Conservation (phyloP, 1,284 basidiomycete genomes). For the Apiotrichum porosum region DNA sequence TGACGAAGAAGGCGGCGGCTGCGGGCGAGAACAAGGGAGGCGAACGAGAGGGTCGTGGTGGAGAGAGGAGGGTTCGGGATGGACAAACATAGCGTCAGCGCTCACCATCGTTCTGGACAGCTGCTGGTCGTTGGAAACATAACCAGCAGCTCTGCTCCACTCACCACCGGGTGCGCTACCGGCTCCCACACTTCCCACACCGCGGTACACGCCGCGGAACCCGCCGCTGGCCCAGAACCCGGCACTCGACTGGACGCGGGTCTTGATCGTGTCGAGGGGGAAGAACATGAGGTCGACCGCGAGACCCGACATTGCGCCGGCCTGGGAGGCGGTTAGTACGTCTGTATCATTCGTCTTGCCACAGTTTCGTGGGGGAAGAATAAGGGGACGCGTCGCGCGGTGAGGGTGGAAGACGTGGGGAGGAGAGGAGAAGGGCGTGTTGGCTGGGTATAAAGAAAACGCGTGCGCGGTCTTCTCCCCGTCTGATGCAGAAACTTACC, state of each 20-base stretch:
- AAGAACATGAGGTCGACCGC: conserved; percentile 92
- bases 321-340: no score
- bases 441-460: neutral
- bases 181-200: conserved; percentile 88
- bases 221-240: conserved; percentile 85
- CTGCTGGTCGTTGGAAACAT: no score
- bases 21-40: conserved; percentile 8
- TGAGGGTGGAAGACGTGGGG: neutral
- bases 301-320: conserved; percentile 80
- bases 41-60: neutral
- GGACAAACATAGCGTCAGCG: no score
- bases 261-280: conserved; percentile 95
- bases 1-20: conserved; percentile 95
- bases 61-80: neutral
- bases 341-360: no score
- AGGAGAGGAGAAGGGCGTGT: neutral
- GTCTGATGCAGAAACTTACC: no score
- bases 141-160: no score
- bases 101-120: no score
- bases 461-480: neutral
- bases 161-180: conserved; percentile 93
- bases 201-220: conserved; percentile 87
- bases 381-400: no score
- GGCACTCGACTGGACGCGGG: conserved; percentile 79
- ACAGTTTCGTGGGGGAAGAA: no score